Conservation (phyloP, 768 basidiomycete genomes). For the Termitomyces sp. region DNA sequence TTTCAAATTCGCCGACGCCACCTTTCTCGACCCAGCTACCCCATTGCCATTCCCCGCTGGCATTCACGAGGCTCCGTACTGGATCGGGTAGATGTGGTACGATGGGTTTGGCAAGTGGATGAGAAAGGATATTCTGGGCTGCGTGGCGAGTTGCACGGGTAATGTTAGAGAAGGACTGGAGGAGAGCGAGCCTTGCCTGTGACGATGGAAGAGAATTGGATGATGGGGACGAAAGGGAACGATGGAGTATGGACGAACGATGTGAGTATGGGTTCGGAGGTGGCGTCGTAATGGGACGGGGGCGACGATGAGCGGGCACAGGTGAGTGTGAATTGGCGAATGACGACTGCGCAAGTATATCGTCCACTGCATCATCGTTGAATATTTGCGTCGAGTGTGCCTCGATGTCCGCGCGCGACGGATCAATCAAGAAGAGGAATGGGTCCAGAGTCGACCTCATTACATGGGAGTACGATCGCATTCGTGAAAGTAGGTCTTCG, state of each 20-base stretch:
- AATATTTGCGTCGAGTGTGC: constrained; percentile 82
- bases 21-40: constrained; percentile 91
- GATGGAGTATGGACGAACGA: constrained; percentile 74
- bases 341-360: constrained; percentile 77
- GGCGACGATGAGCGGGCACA: constrained; percentile 77
- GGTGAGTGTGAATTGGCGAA: constrained; percentile 75
- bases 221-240: constrained; percentile 60
- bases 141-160: constrained; percentile 91
- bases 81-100: constrained; percentile 95
- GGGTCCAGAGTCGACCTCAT: constrained; percentile 84
- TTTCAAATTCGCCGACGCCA: constrained; percentile 94
- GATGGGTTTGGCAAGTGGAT: constrained; percentile 93
- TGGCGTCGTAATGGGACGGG: constrained; percentile 49
- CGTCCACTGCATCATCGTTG: constrained; percentile 81
- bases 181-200: constrained; percentile 72
- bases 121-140: constrained; percentile 91
- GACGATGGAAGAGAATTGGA: constrained; percentile 49
- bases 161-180: constrained; percentile 94
- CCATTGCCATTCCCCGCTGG: constrained; percentile 89
- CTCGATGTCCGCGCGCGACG: constrained; percentile 88
- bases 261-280: constrained; percentile 52
- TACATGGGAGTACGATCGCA: constrained; percentile 74
- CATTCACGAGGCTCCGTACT: constrained; percentile 84
- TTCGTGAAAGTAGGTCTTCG: constrained; percentile 73
- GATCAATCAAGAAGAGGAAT: constrained; percentile 86